These are phyloP conservation scores for Limtongozyma cylindracea DNA, from an alignment of 805 yeast species.

Conservation along the genomic window DNA sequence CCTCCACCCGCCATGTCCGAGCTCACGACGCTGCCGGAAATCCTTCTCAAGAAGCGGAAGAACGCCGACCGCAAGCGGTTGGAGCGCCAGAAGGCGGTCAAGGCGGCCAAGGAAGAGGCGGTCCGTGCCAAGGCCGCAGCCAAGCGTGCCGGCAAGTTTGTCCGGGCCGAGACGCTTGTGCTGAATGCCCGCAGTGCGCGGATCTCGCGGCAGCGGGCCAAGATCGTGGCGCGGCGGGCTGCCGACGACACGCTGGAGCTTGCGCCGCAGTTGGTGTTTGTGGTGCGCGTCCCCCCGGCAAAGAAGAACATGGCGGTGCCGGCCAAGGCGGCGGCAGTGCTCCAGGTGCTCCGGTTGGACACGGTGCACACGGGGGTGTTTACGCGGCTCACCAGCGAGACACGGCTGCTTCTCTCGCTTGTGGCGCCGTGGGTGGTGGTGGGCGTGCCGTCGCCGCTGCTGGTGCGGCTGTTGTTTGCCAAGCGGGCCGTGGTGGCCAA, in stretches of 20 bases:
- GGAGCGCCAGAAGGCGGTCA: constrained; percentile 40
- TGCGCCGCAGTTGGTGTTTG: constrained; percentile 26
- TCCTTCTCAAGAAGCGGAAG: constrained; percentile 56
- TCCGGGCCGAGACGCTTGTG: constrained; percentile 54
- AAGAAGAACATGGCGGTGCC: constrained; percentile 37
- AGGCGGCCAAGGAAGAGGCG: constrained; percentile 15
- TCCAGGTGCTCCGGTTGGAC: constrained; percentile 32
- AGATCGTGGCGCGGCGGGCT: constrained; percentile 28
- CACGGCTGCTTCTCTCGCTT: constrained; percentile 36
- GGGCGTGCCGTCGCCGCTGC: constrained; percentile 50
- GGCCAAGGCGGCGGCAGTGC: constrained; percentile 28
- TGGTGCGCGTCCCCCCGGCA: constrained; percentile 42
- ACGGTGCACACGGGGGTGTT: constrained; percentile 48
- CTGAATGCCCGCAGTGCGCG: constrained; percentile 37
- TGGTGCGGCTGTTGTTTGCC: constrained; percentile 49
- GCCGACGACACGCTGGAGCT: constrained; percentile 4
- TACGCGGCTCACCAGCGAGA: constrained; percentile 31
- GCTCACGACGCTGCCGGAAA: constrained; percentile 24
- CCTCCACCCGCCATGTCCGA: background rate
- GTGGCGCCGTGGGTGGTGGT: constrained; percentile 50
- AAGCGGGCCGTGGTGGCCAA: constrained; percentile 43
- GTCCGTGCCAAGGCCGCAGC: constrained; percentile 10
- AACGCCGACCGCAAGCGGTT: constrained; percentile 48
- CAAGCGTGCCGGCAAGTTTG: constrained; percentile 20
- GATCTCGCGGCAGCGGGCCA: constrained; percentile 44